Conservation (phyloP, 1,284 basidiomycete genomes). For the Microbotryum intermedium region DNA sequence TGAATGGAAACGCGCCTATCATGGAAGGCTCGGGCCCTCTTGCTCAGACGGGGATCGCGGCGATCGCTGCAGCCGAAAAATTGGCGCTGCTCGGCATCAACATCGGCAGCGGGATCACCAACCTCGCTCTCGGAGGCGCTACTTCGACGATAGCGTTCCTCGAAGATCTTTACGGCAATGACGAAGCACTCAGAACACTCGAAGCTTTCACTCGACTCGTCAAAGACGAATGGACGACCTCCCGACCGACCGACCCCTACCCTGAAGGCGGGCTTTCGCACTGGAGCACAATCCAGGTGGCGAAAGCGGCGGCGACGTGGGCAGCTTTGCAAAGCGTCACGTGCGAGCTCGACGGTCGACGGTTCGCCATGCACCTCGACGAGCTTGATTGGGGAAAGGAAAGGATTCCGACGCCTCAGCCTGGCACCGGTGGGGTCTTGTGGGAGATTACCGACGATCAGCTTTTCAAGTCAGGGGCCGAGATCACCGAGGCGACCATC, state of each 20-base stretch:
- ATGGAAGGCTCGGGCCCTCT: neutral
- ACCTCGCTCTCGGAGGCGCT: slow-evolving; percentile 60
- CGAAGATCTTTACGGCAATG: slow-evolving; percentile 58
- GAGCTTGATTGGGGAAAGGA: slow-evolving; percentile 53
- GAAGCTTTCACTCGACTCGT: slow-evolving; percentile 66
- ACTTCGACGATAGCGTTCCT: slow-evolving; percentile 63
- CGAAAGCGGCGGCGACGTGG: slow-evolving; percentile 58
- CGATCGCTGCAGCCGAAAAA: slow-evolving; percentile 47
- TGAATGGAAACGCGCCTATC: neutral
- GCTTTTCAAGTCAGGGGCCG: neutral
- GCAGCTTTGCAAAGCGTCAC: slow-evolving; percentile 66
- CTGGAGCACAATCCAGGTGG: slow-evolving; percentile 6
- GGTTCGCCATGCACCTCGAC: slow-evolving; percentile 55
- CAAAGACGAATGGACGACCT: slow-evolving; percentile 56
- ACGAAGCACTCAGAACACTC: slow-evolving; percentile 64
- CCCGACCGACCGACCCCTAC: slow-evolving; percentile 54
- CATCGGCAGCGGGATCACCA: slow-evolving; percentile 64
- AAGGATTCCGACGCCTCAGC: neutral
- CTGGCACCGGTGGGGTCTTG: neutral
- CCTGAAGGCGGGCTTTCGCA: slow-evolving; percentile 55
- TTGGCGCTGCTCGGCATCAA: slow-evolving; percentile 61
- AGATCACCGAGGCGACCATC: slow-evolving; percentile 6
- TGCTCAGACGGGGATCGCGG: neutral
- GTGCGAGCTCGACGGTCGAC: slow-evolving; percentile 61
- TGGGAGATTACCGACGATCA: slow-evolving; percentile 11